Percentiles rank a stretch among this genome's conserved stretches.
Conservation (phyloP, 768 basidiomycete species). For the Auricularia sp. region DNA sequence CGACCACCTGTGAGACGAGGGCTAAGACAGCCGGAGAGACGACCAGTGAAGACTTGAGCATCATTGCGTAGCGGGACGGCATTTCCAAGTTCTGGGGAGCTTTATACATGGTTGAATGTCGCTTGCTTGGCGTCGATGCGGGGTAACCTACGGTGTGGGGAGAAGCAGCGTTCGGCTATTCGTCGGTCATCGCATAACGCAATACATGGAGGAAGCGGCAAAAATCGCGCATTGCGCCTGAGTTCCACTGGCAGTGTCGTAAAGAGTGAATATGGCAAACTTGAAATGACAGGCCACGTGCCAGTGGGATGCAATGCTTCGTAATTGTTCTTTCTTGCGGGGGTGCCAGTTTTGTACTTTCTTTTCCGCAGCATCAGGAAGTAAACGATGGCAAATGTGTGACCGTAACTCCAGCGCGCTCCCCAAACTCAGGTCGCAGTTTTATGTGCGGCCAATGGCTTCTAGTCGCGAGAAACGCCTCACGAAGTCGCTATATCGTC, state of each 20-base stretch:
- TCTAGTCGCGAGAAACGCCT: too few relatives aligned
- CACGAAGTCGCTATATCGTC: too few relatives aligned
- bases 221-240: neutral
- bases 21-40: neutral
- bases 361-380: too few relatives aligned
- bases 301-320: too few relatives aligned
- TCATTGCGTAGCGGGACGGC: neutral
- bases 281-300: neutral
- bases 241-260: too few relatives aligned
- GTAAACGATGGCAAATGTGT: too few relatives aligned
- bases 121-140: neutral
- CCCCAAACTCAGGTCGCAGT: too few relatives aligned
- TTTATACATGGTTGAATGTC: neutral
- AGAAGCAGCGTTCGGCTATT: neutral
- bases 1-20: slow-evolving; percentile 3
- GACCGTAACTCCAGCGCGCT: too few relatives aligned
- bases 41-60: neutral
- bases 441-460: too few relatives aligned
- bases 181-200: neutral
- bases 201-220: neutral
- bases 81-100: neutral
- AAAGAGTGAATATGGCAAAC: too few relatives aligned
- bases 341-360: too few relatives aligned
- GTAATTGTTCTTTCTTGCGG: too few relatives aligned
- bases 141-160: neutral